Base-by-base conservation (phyloP, 2,329 filamentous ascomycete genomes). In the Microdochium nivale region DNA sequence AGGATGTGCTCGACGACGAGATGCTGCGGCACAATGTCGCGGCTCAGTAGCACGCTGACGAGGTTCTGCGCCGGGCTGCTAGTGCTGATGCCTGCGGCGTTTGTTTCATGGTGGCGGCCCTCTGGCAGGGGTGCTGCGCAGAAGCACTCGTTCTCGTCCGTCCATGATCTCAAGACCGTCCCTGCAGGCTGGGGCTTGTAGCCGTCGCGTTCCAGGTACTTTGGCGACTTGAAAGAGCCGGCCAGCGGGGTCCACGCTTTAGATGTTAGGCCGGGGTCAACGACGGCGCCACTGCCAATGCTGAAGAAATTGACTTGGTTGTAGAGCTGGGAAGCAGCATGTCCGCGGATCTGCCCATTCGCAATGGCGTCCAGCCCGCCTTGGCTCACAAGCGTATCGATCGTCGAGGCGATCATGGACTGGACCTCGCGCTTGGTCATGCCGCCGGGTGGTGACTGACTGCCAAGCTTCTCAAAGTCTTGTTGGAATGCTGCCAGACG, bases 101-200 rank as follows among this genome's bases (percentile, higher is more conserved):
- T 44, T 3, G 13, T 10, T 3, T 44, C 16, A 19, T 23, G 40
- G 40, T 44, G 40, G 16, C 40, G 40, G 40, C n/a, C 19, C 5
- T 44, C 40, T 23, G 40, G 40, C n/a, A 44, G 13, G 1, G 70
- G 69, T 3, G 73, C 76, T 3, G 86, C 83, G 66, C 92, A 97
- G 87, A 90, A 97, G 67, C 90, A 95, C 55, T 97, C 88, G 21
- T 87, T 88, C 32, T 86, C 78, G 48, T 95, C 88, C 10, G 83
- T 73, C 90, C 91, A 96, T 3, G 74, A 69, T 1, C 69, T 64
- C 2, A 96, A 74, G 1, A 87, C 89, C 0, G 74, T 66, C n/a
- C 70, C 60, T 0, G 77, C 75, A 1, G 75, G 69, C 60, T 58
- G 59, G 47, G 49, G 50, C 48, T 51, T 56, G 27, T 62, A 61